phyloP scores from a whole-genome alignment of 139 green algal genomes.

The Chlamydomonas sp. region DNA sequence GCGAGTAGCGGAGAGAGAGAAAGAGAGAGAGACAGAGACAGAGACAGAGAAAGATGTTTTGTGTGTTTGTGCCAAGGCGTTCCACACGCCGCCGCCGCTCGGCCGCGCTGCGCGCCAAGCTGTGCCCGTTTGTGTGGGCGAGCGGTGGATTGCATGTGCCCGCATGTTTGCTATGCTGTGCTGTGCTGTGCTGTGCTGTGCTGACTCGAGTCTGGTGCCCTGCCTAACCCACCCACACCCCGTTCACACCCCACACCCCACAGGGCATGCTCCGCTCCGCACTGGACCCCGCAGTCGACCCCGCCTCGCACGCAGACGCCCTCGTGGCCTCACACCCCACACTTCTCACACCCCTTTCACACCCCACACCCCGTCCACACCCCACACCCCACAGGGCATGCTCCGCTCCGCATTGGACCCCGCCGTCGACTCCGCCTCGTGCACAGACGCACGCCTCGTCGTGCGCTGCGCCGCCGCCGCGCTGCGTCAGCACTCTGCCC shows the following conservation, averaged over 20 bases:
- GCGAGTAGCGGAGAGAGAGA: no score
- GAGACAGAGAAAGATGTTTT: no score
- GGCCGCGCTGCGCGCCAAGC: slow-evolving; percentile 40
- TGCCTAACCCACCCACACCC: no score
- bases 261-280: slow-evolving; percentile 37
- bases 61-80: slow-evolving; percentile 42
- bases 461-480: slow-evolving; percentile 46
- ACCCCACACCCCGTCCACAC: no score
- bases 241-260: no score
- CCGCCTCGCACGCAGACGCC: slow-evolving; percentile 26
- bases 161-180: no score
- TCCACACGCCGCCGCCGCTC: slow-evolving; percentile 41
- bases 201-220: no score
- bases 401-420: slow-evolving; percentile 36
- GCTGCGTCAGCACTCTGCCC: slow-evolving; percentile 35
- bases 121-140: slow-evolving; percentile 15
- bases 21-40: no score
- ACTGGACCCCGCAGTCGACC: slow-evolving; percentile 38
- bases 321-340: no score
- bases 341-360: no score
- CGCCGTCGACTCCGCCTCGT: slow-evolving; percentile 28
- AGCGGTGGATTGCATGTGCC: no score
- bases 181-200: no score
- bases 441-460: slow-evolving; percentile 38
- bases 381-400: slow-evolving; percentile 45